Base-by-base conservation (phyloP, 345 rosid species). In the Pseudoturritis turrita region DNA sequence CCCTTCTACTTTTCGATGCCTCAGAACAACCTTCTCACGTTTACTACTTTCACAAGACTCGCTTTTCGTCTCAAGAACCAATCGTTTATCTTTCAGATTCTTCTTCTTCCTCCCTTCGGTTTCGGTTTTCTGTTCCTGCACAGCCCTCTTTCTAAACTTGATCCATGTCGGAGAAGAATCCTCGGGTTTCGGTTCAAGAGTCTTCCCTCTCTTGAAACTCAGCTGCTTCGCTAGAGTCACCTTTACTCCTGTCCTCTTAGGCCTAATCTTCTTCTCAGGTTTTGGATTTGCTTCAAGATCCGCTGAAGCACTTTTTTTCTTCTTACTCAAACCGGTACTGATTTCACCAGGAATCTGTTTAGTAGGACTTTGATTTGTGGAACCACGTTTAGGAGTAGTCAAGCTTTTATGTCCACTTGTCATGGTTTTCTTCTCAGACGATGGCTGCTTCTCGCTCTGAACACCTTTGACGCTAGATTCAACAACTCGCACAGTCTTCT, bases 201-300 rank as follows among this genome's bases (percentile, higher is more conserved):
- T 70, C 79, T 78, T 90, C 58, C 88, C 88, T 76, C 79, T 86
- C 80, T 77, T 83, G 74, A 86, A 89, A 43, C 56, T 78, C 53
- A 80, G 35, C 62, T 75, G 63, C 44, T 73, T 77, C 5, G 75
- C 65, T 43, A 61, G 62, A 50, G 39, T 70, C 45, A 40, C 61
- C 41, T 64, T 64, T 43, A 60, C 57, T 57, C 52, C 82, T 17
- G 21, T 83, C 28, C 25, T 79, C 73, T 57, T 73, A 65, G 80
- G 70, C 58, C 62, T 81, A 17, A 29, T 60, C 71, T 67, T 76
- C 50, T 36, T 51, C 57, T 33, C 65, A 2, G n/a, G 21, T 55
- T 58, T 72, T 43, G 60, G 47, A 41, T 52, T 73, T 29, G 33
- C 61, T 49, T 51, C 46, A 66, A 52, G 12, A 8, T 54, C 79